Percentiles rank a stretch among this genome's conserved stretches.
These are phyloP conservation scores for Sphagnurus paluster DNA, from an alignment of 1,284 basidiomycete species.

Conservation along the genomic window DNA sequence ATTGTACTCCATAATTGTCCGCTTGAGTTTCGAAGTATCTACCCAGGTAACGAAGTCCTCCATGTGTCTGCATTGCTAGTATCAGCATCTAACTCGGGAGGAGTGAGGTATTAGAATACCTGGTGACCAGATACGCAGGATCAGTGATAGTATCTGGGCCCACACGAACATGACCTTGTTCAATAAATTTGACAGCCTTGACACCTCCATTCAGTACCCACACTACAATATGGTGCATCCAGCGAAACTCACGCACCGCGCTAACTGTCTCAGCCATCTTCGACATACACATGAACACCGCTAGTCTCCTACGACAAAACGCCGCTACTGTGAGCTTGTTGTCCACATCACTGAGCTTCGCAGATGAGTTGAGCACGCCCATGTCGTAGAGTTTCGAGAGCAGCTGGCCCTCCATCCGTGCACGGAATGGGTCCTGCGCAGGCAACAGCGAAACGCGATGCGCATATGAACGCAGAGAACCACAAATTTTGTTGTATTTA, in stretches of 20 bases:
- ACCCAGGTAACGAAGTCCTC: slow-evolving; percentile 99
- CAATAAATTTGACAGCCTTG: slow-evolving; percentile 97
- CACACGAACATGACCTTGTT: slow-evolving; percentile 97
- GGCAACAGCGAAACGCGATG: slow-evolving; percentile 90
- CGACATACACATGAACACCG: slow-evolving; percentile 89
- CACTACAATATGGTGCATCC: neutral
- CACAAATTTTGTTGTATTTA: slow-evolving; percentile 97
- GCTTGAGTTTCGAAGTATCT: slow-evolving; percentile 95
- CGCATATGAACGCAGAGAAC: slow-evolving; percentile 82
- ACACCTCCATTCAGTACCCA: too few relatives aligned
- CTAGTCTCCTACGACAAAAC: slow-evolving; percentile 89
- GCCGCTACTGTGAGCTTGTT: slow-evolving; percentile 95
- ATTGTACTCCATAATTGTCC: slow-evolving; percentile 95
- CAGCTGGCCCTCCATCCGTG: slow-evolving; percentile 83
- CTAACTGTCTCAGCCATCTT: slow-evolving; percentile 98
- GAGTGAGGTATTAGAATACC: slow-evolving; percentile 40
- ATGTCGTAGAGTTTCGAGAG: slow-evolving; percentile 97
- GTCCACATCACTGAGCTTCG: slow-evolving; percentile 90
- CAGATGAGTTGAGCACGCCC: slow-evolving; percentile 81
- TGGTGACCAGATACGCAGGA: slow-evolving; percentile 94
- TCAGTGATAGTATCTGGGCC: slow-evolving; percentile 96
- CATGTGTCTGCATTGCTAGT: slow-evolving; percentile 74
- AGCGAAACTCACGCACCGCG: slow-evolving; percentile 61
- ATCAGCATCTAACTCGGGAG: neutral
- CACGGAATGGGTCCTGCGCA: slow-evolving; percentile 86